Evolutionary conservation across 805 yeast species (phyloP), one percentile per base, ranked within the genome.

Genomic region (Wickerhamomyces tratensis): DNA sequence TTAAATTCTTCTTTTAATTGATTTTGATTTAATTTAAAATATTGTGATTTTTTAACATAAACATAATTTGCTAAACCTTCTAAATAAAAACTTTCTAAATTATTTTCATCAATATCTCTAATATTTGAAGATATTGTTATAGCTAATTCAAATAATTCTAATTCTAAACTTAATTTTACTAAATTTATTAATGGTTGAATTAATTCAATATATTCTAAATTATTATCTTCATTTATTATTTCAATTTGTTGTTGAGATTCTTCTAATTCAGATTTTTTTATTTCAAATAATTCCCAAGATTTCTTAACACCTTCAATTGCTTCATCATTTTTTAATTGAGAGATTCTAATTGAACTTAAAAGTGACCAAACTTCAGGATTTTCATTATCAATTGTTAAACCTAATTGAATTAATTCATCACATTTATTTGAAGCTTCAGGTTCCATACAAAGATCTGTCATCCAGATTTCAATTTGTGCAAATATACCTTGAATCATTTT

Each of bases 381-480:
- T 4, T 58, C 54, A 25, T 67, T 67, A 48, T 82, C 83, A 33
- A 85, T 61, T 41, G 74, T 63, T 54, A 86, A 62, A 1, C 94
- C 78, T 50, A 74, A 75, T 10, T 73, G 62, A 42, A 89, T 81
- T 49, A 86, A 68, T 43, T 69, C 69, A 52, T 88, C 84, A 64
- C 98, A 93, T 59, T 77, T 72, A 8, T 59, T 25, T 62, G 93
- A 98, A 2, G 98, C 98, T 50, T 82, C 79, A 4, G 78, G 78
- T 54, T 86, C 95, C 96, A 89, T 87, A 67, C 98, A 89, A 49
- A 89, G 67, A 66, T 91, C 97, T 1, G 98, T 91, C 97, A 88
- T 86, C 96, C 96, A 89, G 44, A 86, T 83, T 62, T 91, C 98
- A 54, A 93, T 84, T 66, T 82, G 74, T 7, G 96, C 81, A 50